phyloP scores from a whole-genome alignment of 345 rosid genomes.

The Arabidopsis arenosa region DNA sequence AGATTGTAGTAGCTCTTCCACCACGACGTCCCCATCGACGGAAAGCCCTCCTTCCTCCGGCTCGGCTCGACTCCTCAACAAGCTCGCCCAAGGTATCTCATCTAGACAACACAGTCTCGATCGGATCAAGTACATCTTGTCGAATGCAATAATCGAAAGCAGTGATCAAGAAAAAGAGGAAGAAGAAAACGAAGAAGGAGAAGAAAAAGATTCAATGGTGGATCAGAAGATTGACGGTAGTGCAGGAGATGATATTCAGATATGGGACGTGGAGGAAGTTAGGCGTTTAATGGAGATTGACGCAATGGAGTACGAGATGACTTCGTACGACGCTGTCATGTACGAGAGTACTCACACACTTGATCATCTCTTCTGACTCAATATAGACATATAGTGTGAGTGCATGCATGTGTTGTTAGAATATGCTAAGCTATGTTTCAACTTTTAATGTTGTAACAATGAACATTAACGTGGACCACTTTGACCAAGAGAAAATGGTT shows the following conservation, averaged over 20 bases:
- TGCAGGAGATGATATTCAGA: constrained; percentile 8
- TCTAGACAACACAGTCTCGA: constrained; percentile 34
- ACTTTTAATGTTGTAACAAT: neutral
- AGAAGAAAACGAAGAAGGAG: neutral
- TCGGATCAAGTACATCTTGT: constrained; percentile 34
- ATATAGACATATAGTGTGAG: neutral
- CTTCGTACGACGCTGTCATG: constrained; percentile 20
- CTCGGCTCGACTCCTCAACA: constrained; percentile 35
- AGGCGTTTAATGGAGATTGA: constrained; percentile 26
- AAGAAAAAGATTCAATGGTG: constrained; percentile 5
- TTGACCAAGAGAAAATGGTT: too few relatives aligned
- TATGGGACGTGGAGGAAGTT: constrained; percentile 27
- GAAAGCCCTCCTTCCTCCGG: constrained; percentile 16
- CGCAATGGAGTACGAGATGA: constrained; percentile 16
- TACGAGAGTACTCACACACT: constrained; percentile 16
- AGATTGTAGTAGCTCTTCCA: constrained; percentile 24
- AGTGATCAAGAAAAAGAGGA: constrained; percentile 12
- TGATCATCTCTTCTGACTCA: constrained; percentile 30
- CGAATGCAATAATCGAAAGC: neutral
- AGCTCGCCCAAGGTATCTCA: constrained; percentile 36
- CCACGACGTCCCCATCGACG: neutral
- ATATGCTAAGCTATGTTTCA: neutral
- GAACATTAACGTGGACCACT: too few relatives aligned
- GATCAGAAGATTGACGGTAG: constrained; percentile 2
- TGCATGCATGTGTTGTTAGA: constrained; percentile 1